Base-by-base conservation (phyloP, 2,329 filamentous ascomycete species). In the Lecanicillium sp. region DNA sequence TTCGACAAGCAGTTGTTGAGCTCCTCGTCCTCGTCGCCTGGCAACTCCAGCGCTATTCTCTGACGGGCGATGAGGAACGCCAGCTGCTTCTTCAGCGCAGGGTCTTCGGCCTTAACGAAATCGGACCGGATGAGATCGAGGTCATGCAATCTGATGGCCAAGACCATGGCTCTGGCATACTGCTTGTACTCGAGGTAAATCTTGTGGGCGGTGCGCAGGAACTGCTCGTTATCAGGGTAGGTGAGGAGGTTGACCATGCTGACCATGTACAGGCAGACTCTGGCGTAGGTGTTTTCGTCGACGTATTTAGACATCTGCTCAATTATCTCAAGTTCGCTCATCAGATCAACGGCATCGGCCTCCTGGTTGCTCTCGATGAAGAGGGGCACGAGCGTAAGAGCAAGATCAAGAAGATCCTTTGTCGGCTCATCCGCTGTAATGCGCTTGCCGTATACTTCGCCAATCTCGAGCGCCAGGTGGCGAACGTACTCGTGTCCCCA, bases 401-500 rank as follows among this genome's bases (percentile, higher is more conserved):
- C 87, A 49, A 98, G 81, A 58, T 95, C 84, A 46, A 90, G 81
- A 49, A 98, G 75, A 61, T 98, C 91, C 58, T 88, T 79, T 19
- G 84, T 84, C 21, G 87, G 77, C 64, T 93, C 86, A 52, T 97
- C 93, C 26, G 88, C 84, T 43, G 87, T 85, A 67, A 95, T 72
- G 57, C 91, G 82, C 68, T 90, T 90, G 63, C 82, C 86, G 64
- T 94, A 95, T 55, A 97, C 91, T 68, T 95, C 86, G 48, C 93
- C 93, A 56, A 98, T 93, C 71, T 98, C 91, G 52, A 98, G 75
- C 21, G 93, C 91, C 55, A 98, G 75, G 71, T 98, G 94, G 53
- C 94, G 81, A 62, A 94, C 90, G 67, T 98, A 98, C 75, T 98
- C 93, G 66, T 98, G 94, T 51, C 93, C 93, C 93, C 93, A 98